A percentile compares a stretch with the other conserved stretches of the same genome.
Conservation (phyloP, 805 yeast genomes). For the Candida glaebosa region DNA sequence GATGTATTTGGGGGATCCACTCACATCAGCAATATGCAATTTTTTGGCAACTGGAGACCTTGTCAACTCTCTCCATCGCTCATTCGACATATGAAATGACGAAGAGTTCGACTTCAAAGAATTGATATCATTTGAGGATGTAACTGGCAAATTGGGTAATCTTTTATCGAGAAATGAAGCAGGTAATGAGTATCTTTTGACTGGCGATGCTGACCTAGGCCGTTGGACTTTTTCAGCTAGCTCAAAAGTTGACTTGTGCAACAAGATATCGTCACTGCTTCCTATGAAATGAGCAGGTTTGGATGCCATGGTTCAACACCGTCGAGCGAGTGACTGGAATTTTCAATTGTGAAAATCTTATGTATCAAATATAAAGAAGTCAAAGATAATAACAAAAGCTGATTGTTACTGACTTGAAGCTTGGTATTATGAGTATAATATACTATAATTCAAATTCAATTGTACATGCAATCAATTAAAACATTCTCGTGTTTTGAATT, state of each 20-base stretch:
- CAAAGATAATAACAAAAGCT: neutral
- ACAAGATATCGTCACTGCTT: conserved; percentile 2
- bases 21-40: conserved; percentile 27
- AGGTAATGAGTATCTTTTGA: conserved; percentile 23
- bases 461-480: conserved; percentile 1
- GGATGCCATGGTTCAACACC: neutral
- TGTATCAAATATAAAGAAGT: neutral
- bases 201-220: conserved; percentile 34
- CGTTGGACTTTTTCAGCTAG: conserved; percentile 15
- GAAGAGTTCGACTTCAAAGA: conserved; percentile 19
- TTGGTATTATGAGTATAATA: too few relatives aligned
- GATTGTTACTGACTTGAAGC: neutral
- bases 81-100: conserved; percentile 10
- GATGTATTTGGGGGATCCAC: conserved; percentile 18
- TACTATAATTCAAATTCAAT: neutral
- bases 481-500: neutral
- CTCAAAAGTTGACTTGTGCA: neutral
- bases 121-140: conserved; percentile 20
- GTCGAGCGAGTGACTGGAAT: too few relatives aligned
- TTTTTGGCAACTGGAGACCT: conserved; percentile 34
- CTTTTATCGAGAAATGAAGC: conserved; percentile 18
- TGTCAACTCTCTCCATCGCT: conserved; percentile 26
- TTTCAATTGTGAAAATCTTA: neutral
- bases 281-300: neutral
- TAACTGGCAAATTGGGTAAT: conserved; percentile 17